Conservation (phyloP, 2,329 filamentous ascomycete species). For the Hawksworthiomyces lignivorus region DNA sequence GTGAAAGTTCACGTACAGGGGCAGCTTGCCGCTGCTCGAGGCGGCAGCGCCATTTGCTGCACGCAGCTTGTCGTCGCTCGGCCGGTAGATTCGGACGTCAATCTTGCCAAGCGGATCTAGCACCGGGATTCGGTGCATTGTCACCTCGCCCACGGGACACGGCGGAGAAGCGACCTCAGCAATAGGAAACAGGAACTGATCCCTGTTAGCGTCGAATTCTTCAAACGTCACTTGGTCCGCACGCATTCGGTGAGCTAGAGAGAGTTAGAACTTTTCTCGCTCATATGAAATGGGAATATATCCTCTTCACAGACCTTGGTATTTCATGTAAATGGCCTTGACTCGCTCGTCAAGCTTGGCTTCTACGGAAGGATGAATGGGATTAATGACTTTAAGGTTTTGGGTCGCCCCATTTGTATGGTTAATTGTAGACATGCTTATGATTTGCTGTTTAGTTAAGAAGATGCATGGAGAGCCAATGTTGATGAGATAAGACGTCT, state of each 20-base stretch:
- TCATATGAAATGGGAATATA: no score
- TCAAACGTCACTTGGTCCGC: conserved; percentile 12
- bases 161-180: conserved; percentile 1
- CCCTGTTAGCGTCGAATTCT: conserved; percentile 6
- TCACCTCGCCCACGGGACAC: not conserved
- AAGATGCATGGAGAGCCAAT: no score
- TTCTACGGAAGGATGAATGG: conserved; percentile 10
- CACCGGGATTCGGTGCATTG: conserved; percentile 3
- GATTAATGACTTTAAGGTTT: no score
- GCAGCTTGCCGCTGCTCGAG: not conserved
- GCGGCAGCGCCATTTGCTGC: no score
- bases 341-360: conserved; percentile 5
- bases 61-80: not conserved
- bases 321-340: conserved; percentile 11
- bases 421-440: no score
- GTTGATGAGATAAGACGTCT: no score
- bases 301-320: conserved; percentile 11
- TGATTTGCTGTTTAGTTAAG: no score
- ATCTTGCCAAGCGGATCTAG: conserved; percentile 4
- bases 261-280: no score
- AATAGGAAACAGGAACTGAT: conserved; percentile 5
- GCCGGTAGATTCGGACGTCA: conserved; percentile 7
- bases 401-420: not conserved
- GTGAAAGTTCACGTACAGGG: conserved; percentile 12
- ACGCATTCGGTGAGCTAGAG: conserved; percentile 10